These are phyloP conservation scores for Capronia epimyces DNA, from an alignment of 2,329 filamentous ascomycete species.

Conservation along the genomic window DNA sequence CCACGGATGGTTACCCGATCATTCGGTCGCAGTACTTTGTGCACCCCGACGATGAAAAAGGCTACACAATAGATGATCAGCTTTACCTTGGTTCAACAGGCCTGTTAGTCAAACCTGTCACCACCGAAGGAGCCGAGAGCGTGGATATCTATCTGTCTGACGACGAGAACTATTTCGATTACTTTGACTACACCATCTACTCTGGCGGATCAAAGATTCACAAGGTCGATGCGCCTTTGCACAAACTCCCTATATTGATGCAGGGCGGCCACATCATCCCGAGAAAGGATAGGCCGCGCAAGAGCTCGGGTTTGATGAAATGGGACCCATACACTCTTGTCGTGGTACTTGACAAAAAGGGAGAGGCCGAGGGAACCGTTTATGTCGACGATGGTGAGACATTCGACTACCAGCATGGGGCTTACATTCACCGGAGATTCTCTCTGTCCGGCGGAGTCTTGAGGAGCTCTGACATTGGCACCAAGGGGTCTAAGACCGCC, in stretches of 20 bases:
- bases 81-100: slow-evolving; percentile 85
- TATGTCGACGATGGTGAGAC: slow-evolving; percentile 93
- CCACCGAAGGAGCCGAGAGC: slow-evolving; percentile 65
- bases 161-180: slow-evolving; percentile 86
- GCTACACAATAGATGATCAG: slow-evolving; percentile 88
- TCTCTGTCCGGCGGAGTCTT: slow-evolving; percentile 57
- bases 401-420: slow-evolving; percentile 78
- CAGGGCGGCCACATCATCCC: slow-evolving; percentile 88
- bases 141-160: slow-evolving; percentile 84
- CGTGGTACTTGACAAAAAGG: slow-evolving; percentile 61
- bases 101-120: slow-evolving; percentile 86
- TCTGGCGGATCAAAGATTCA: slow-evolving; percentile 65
- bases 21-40: slow-evolving; percentile 89
- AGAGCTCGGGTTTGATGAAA: slow-evolving; percentile 82
- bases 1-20: slow-evolving; percentile 76
- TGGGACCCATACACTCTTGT: slow-evolving; percentile 94
- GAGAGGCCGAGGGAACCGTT: slow-evolving; percentile 71
- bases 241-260: slow-evolving; percentile 85
- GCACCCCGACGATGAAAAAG: slow-evolving; percentile 76
- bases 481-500: slow-evolving; percentile 58
- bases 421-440: slow-evolving; percentile 83
- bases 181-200: slow-evolving; percentile 78
- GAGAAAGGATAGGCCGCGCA: slow-evolving; percentile 78
- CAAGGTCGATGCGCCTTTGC: slow-evolving; percentile 69
- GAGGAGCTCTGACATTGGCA: slow-evolving; percentile 63